Base-by-base conservation (phyloP, 768 basidiomycete species). In the Favolaschia claudopus region DNA sequence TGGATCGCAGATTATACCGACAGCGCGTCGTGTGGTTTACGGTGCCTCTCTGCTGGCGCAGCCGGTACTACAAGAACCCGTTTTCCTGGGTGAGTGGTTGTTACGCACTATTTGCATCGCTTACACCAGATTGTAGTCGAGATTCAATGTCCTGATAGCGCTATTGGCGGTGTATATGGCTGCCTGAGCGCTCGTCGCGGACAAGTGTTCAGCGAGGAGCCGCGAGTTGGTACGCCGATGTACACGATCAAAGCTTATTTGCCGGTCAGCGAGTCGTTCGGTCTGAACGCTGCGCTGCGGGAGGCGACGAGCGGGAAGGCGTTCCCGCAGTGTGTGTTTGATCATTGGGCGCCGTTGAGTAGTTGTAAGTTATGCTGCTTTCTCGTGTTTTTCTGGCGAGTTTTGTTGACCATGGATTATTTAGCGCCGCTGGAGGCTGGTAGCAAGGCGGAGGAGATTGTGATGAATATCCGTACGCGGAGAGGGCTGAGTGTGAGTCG, bases 401-500 rank as follows among this genome's bases (percentile, higher is more conserved):
- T 34, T 19, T 25, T 58, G 49, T 37, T 55, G 17, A 13, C 19
- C 5, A 37, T 42, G 20, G 40, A 25, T 57, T 45, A 24, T 63
- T 43, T 67, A 86, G 91, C 87, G 62, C 92, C 86, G 64, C 83
- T 90, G 63, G 96, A 98, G 42, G 92, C 93, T 81, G 95, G 93
- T 66, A 86, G 85, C 80, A 95, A 95, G 83, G 77, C 94, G 64
- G 93, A 95, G 79, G 87, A 89, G 44, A 78, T 98, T 59, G 93
- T 93, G 44, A 86, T 73, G 64, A 75, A 74, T 67, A 95, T 99
- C 77, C 91, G 96, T 73, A 84, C 77, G 25, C 89, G 96, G 77
- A 99, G 98, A 81, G 95, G 95, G 82, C 91, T 97, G 74, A 96
- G 93, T 85, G 89, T 89, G n/a, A n/a, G n/a, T n/a, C n/a, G n/a